Conservation (phyloP, 352 stramenopile species). For the Pythium brassicae region DNA sequence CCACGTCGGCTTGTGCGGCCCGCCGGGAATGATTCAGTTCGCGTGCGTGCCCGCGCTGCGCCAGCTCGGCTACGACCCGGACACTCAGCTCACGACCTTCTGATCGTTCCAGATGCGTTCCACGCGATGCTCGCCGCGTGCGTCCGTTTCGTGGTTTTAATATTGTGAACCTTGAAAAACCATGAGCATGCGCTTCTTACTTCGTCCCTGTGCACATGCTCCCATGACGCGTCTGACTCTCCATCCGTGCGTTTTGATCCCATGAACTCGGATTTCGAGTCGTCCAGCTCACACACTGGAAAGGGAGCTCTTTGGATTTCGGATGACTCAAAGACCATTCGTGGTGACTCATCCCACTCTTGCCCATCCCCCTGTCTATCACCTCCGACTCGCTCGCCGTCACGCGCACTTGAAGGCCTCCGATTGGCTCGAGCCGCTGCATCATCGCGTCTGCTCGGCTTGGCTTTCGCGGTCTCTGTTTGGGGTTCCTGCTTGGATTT, state of each 20-base stretch:
- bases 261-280: too few species aligned
- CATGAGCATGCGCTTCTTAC: too few species aligned
- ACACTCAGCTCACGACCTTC: conserved; percentile 56
- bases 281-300: too few species aligned
- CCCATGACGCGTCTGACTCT: too few species aligned
- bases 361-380: too few species aligned
- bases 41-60: conserved; percentile 87
- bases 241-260: too few species aligned
- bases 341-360: background rate
- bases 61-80: conserved; percentile 80
- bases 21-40: conserved; percentile 94
- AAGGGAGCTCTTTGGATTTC: conserved; percentile 6
- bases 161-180: too few species aligned
- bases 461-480: background rate
- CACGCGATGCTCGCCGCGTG: background rate
- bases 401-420: conserved; percentile 11
- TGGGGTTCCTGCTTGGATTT: background rate
- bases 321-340: conserved; percentile 17
- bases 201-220: too few species aligned
- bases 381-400: too few species aligned
- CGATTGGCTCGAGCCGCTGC: conserved; percentile 23
- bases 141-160: background rate
- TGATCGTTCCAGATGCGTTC: conserved; percentile 7
- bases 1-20: conserved; percentile 70
- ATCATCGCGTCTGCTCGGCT: conserved; percentile 15